Evolutionary conservation across 2,329 filamentous ascomycete genomes (phyloP).

Genomic region (Diaporthe eres): DNA sequence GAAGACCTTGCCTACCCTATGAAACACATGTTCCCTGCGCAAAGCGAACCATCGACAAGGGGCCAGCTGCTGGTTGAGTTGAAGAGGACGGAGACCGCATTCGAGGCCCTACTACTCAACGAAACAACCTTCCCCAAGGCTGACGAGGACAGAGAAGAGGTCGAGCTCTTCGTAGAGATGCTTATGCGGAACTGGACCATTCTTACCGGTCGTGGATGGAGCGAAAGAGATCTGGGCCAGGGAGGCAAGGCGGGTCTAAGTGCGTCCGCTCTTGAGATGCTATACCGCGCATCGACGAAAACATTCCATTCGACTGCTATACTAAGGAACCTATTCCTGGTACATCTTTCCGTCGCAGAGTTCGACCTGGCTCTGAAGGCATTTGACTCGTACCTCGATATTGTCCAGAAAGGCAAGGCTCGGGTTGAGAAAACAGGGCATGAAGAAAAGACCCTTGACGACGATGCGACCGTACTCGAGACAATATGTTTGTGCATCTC

Average conservation of each 20-base stretch:
- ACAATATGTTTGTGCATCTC: conserved; percentile 86
- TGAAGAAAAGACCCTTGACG: conserved; percentile 79
- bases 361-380: conserved; percentile 93
- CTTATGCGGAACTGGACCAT: conserved; percentile 89
- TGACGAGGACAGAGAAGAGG: conserved; percentile 80
- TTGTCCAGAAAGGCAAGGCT: conserved; percentile 87
- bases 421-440: conserved; percentile 85
- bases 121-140: conserved; percentile 90
- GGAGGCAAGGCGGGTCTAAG: conserved; percentile 84
- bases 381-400: conserved; percentile 91
- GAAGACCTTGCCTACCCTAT: conserved; percentile 73
- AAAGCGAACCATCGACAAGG: conserved; percentile 67
- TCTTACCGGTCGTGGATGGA: conserved; percentile 84
- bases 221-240: conserved; percentile 83
- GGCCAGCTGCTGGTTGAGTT: conserved; percentile 81
- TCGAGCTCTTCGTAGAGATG: conserved; percentile 85
- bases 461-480: conserved; percentile 81
- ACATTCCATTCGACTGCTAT: conserved; percentile 96
- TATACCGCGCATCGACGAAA: conserved; percentile 92
- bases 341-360: conserved; percentile 89
- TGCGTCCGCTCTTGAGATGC: conserved; percentile 83
- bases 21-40: conserved; percentile 57
- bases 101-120: conserved; percentile 82
- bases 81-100: conserved; percentile 82
- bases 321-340: conserved; percentile 86